These are phyloP conservation scores for Coffea eugenioides DNA, from an alignment of 257 asterid genomes.

Conservation along the genomic window DNA sequence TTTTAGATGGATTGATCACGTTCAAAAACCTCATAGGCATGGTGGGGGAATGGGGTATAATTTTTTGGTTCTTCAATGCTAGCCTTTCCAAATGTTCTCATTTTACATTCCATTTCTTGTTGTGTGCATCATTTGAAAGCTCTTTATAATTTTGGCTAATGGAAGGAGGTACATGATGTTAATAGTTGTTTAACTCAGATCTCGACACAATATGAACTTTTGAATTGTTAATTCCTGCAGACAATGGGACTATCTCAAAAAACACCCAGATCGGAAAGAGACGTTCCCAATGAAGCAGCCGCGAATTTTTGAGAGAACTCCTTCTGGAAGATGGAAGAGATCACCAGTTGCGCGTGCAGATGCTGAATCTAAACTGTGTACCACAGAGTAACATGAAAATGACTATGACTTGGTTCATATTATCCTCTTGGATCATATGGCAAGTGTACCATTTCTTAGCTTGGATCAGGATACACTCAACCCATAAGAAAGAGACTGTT, in stretches of 20 bases:
- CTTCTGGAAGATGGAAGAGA: slow-evolving; percentile 58
- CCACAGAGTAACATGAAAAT: neutral
- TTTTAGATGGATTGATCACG: neutral
- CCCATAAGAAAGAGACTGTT: neutral
- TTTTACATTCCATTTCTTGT: too few species aligned
- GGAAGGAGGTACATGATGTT: too few species aligned
- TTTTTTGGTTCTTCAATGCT: neutral
- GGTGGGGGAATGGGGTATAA: neutral
- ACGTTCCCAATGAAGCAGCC: slow-evolving; percentile 62
- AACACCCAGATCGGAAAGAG: slow-evolving; percentile 68
- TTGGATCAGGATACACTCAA: neutral
- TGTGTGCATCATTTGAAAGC: neutral
- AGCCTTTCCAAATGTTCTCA: too few species aligned
- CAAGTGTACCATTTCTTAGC: neutral
- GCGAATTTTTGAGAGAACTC: slow-evolving; percentile 59
- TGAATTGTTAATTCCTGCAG: slow-evolving; percentile 32
- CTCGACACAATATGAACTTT: neutral
- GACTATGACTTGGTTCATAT: neutral
- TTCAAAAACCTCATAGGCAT: neutral
- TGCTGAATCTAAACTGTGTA: neutral
- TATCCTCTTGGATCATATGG: neutral
- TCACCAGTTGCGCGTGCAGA: neutral
- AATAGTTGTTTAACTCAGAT: neutral
- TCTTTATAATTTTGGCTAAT: neutral
- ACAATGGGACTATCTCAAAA: slow-evolving; percentile 68